Evolutionary conservation across 116 monocot genomes (phyloP).

Genomic region (Dioscorea cayenensis): DNA sequence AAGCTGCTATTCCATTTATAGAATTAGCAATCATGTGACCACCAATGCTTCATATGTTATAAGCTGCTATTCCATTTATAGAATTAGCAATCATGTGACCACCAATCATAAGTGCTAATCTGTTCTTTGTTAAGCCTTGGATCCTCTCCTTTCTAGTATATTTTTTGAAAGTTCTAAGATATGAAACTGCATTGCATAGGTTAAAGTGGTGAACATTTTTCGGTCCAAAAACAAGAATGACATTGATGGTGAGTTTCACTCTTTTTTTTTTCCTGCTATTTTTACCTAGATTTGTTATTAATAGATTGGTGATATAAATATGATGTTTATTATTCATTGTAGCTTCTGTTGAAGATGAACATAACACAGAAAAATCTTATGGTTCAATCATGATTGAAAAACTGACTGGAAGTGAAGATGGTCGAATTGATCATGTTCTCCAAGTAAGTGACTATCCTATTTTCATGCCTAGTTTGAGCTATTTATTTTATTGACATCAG

Average conservation of each 20-base stretch:
- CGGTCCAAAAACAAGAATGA: slow-evolving; percentile 34
- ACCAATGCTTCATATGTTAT: too few relatives aligned
- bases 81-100: too few relatives aligned
- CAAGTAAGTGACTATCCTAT: slow-evolving; percentile 37
- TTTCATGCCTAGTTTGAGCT: background rate
- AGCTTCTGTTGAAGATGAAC: slow-evolving; percentile 20
- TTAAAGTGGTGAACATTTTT: slow-evolving; percentile 57
- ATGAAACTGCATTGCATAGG: slow-evolving; percentile 30
- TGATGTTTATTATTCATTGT: background rate
- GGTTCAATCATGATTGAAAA: slow-evolving; percentile 75
- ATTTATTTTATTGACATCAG: too few relatives aligned
- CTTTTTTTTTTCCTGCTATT: background rate
- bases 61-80: too few relatives aligned
- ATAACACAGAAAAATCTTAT: slow-evolving; percentile 46
- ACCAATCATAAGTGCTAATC: too few relatives aligned
- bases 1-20: too few relatives aligned
- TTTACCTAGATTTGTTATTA: background rate
- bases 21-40: too few relatives aligned
- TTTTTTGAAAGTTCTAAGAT: background rate
- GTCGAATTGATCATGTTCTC: slow-evolving; percentile 71
- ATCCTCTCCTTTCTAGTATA: too few relatives aligned
- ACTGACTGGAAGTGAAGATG: slow-evolving; percentile 50
- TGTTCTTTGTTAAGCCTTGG: too few relatives aligned
- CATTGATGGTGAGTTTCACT: slow-evolving; percentile 35
- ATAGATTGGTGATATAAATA: background rate